A percentile compares a stretch with the other conserved stretches of the same genome.
Conservation (phyloP, 805 yeast species). For the Wickerhamomyces canadensis region DNA sequence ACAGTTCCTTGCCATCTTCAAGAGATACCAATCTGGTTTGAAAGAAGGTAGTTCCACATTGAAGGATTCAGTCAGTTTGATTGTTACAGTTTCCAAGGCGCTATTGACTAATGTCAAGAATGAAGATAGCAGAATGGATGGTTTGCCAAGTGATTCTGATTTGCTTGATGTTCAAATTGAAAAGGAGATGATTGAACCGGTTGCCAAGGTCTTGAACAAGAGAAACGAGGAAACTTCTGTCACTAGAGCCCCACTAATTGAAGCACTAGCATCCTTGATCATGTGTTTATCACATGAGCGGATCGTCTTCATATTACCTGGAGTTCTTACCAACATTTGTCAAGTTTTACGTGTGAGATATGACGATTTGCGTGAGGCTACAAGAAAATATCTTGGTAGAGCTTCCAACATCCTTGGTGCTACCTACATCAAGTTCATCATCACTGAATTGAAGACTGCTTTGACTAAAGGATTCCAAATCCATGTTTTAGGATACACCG, state of each 20-base stretch:
- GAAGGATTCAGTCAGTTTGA: conserved; percentile 52
- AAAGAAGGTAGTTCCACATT: conserved; percentile 42
- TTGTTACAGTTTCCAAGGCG: conserved; percentile 52
- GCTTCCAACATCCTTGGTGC: conserved; percentile 67
- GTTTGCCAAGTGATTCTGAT: conserved; percentile 32
- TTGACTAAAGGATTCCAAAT: conserved; percentile 86
- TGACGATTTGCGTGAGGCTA: conserved; percentile 83
- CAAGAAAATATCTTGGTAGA: conserved; percentile 67
- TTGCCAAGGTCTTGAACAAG: conserved; percentile 51
- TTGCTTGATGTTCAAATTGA: conserved; percentile 44
- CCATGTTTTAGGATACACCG: conserved; percentile 85
- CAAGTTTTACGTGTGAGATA: conserved; percentile 81
- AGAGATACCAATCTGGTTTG: conserved; percentile 54
- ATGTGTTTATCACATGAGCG: conserved; percentile 54
- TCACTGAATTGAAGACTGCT: conserved; percentile 74
- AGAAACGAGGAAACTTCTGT: conserved; percentile 78
- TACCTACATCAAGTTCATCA: conserved; percentile 62
- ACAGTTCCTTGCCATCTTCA: conserved; percentile 71
- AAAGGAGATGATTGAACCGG: conserved; percentile 53
- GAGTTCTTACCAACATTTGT: conserved; percentile 78
- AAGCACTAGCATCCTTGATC: conserved; percentile 67
- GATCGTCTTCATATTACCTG: conserved; percentile 63
- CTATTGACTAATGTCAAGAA: conserved; percentile 31
- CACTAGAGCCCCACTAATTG: conserved; percentile 72
- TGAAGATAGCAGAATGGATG: conserved; percentile 17